Conservation (phyloP, 2,329 filamentous ascomycete genomes). For the Arthroderma uncinatum region DNA sequence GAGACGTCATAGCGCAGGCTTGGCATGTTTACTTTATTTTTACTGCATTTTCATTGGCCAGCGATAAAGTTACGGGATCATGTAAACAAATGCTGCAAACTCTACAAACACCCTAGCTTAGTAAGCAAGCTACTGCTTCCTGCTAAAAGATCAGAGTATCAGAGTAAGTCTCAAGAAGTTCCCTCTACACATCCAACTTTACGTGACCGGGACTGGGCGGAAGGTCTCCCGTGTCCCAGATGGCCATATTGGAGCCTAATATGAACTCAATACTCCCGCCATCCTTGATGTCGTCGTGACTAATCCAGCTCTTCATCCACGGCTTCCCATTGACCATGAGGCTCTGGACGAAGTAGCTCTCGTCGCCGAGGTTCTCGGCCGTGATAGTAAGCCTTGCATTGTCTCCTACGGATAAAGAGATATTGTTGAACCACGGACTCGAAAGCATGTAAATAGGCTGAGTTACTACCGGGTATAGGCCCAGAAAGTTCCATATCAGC, state of each 20-base stretch:
- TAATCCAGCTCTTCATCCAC: slow-evolving; percentile 47
- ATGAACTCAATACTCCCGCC: slow-evolving; percentile 42
- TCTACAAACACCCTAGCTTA: not conserved
- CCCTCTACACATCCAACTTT: not conserved
- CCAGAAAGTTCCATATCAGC: slow-evolving; percentile 42
- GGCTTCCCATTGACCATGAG: slow-evolving; percentile 42
- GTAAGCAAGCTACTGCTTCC: not conserved
- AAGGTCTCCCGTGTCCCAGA: slow-evolving; percentile 42
- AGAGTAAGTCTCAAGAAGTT: not conserved
- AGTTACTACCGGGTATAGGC: slow-evolving; percentile 39
- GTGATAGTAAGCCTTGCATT: slow-evolving; percentile 37
- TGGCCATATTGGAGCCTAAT: slow-evolving; percentile 26
- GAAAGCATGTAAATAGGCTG: slow-evolving; percentile 39
- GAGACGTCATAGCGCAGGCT: not conserved
- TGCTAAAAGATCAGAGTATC: not conserved
- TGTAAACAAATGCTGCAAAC: not conserved
- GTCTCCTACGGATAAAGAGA: slow-evolving; percentile 25
- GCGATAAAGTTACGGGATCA: not conserved
- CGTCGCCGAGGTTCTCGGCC: slow-evolving; percentile 33
- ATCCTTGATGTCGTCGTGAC: slow-evolving; percentile 39
- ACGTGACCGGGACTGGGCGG: slow-evolving; percentile 41
- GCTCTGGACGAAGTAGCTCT: slow-evolving; percentile 43
- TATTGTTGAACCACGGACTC: slow-evolving; percentile 36
- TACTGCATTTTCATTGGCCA: not conserved
- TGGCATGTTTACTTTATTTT: slow-evolving; percentile 1